Conservation (phyloP, 164 flowering plant species). For the Hamamelis virginiana region DNA sequence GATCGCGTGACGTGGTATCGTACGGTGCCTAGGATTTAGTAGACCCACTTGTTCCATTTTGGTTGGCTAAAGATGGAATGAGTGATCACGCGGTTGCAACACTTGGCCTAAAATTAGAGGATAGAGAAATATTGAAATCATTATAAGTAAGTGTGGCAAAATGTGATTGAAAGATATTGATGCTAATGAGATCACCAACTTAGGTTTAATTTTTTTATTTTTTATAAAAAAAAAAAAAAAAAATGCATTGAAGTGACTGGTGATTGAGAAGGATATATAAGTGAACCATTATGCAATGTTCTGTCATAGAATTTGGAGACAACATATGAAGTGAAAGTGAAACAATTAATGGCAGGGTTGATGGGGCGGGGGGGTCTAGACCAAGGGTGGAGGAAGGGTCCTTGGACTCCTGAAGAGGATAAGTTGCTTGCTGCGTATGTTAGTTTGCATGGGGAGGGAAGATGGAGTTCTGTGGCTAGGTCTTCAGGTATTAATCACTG, state of each 20-base stretch:
- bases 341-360: slow-evolving; percentile 9
- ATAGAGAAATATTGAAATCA: background rate
- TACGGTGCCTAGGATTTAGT: background rate
- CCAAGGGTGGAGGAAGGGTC: slow-evolving; percentile 63
- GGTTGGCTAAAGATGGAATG: slow-evolving; percentile 7
- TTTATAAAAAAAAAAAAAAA: no score
- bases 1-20: background rate
- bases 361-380: slow-evolving; percentile 28
- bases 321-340: background rate
- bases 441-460: slow-evolving; percentile 53
- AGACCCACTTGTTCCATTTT: slow-evolving; percentile 2
- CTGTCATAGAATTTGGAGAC: slow-evolving; percentile 20
- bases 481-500: slow-evolving; percentile 38
- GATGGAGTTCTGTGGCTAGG: slow-evolving; percentile 58
- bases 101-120: slow-evolving; percentile 11
- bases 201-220: no score
- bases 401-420: slow-evolving; percentile 69
- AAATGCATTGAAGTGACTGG: no score
- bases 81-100: slow-evolving; percentile 6
- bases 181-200: slow-evolving; percentile 10
- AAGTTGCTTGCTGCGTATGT: slow-evolving; percentile 48
- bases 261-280: slow-evolving; percentile 10
- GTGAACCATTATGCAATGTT: background rate
- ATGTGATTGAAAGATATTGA: slow-evolving; percentile 7
- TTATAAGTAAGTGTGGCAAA: background rate